Evolutionary conservation across 2,329 filamentous ascomycete genomes (phyloP).

Genomic region (Ceratocystis harringtonii): DNA sequence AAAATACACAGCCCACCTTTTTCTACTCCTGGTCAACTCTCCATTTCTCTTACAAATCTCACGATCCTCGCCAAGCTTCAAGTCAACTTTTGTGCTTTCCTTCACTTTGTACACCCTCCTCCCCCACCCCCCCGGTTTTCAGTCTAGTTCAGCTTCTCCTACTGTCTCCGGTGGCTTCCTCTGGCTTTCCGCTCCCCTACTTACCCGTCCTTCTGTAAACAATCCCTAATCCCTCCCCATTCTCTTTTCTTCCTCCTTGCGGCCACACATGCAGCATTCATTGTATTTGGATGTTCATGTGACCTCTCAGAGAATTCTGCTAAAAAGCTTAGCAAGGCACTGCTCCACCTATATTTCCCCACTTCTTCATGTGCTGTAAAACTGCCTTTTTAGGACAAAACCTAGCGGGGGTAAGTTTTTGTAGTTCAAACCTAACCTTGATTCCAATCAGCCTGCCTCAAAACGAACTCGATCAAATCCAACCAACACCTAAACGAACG

Average conservation of each 20-base stretch:
- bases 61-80: neutral
- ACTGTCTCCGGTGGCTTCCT: neutral
- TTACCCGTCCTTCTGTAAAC: neutral
- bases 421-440: too few species aligned
- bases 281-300: constrained; percentile 1
- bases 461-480: too few species aligned
- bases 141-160: neutral
- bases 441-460: too few species aligned
- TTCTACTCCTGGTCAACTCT: neutral
- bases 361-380: neutral
- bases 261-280: neutral
- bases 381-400: neutral
- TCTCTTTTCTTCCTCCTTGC: constrained; percentile 18
- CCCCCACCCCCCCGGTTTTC: neutral
- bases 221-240: constrained; percentile 19
- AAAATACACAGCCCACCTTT: neutral
- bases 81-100: neutral
- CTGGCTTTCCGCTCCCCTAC: neutral
- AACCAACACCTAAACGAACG: too few species aligned
- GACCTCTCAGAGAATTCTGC: neutral
- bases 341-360: neutral
- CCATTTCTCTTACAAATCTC: constrained; percentile 1
- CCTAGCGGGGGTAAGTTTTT: too few species aligned
- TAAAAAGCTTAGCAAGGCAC: neutral
- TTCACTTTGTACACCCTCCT: neutral